Percentiles rank a stretch among this genome's conserved stretches.
Evolutionary conservation across 139 green algal genomes (phyloP).

Genomic region (Edaphochlamys debaryana): DNA sequence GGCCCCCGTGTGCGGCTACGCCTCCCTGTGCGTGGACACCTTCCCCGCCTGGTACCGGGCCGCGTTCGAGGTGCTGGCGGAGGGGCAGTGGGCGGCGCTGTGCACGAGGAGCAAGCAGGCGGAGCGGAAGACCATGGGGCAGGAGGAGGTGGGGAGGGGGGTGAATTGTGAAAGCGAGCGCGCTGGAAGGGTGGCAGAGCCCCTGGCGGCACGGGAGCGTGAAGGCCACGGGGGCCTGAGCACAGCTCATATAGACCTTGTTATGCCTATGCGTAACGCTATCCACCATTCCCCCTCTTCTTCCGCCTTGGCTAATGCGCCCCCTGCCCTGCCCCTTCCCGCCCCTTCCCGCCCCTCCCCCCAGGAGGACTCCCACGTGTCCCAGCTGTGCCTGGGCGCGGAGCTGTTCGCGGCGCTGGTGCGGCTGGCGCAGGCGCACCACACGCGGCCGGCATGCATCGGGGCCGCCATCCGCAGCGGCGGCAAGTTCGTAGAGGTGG

Average conservation of each 20-base stretch:
- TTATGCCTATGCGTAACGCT: no score
- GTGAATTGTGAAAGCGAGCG: not conserved
- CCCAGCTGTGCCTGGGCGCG: not conserved
- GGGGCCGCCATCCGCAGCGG: not conserved
- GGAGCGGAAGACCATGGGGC: not conserved
- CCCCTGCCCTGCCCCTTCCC: no score
- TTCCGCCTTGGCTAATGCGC: no score
- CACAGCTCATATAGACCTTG: no score
- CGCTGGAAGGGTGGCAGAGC: no score
- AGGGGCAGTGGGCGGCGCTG: not conserved
- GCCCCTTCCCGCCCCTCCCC: not conserved
- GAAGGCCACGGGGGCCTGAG: no score
- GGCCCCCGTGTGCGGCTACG: no score
- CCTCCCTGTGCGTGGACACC: not conserved
- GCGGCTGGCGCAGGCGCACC: conserved; percentile 38
- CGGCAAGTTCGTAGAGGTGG: conserved; percentile 53
- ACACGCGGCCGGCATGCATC: conserved; percentile 5
- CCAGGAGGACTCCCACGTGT: conserved; percentile 41
- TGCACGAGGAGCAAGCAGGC: not conserved
- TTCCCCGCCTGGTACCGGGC: conserved; percentile 22
- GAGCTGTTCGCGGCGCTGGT: conserved; percentile 25
- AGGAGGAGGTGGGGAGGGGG: conserved; percentile 23
- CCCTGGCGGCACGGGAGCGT: no score
- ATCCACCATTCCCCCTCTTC: no score
- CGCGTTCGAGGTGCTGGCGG: conserved; percentile 7